Evolutionary conservation across 148 eudicot species (phyloP), one percentile per base, ranked within the genome.

Genomic region (Rhododendron simsii): DNA sequence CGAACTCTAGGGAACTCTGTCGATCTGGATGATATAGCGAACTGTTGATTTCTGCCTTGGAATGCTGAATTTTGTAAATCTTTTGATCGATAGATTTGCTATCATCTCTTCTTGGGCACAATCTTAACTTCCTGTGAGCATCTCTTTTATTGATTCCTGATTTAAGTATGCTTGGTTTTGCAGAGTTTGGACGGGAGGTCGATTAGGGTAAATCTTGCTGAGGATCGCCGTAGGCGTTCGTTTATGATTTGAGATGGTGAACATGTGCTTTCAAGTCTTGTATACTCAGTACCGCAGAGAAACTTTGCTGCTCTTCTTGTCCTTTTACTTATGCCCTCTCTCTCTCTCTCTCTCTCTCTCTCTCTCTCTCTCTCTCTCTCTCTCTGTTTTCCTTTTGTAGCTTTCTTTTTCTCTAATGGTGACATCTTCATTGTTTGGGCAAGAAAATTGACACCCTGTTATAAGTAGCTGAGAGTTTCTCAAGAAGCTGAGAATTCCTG

Each of bases 141-240:
- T 85, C 81, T 51, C 30, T 78, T 51, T 75, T 47, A 6, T 63
- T 37, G 35, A 1, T 18, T 23, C 50, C 61, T 78, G 69, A 59
- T 33, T 78, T 76, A 41, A 53, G 71, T 18, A 39, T 73, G 63
- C 26, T 61, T 74, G 69, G 63, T 84, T 86, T 23, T 90, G 86
- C 92, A 95, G 98, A 89, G 86, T 81, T 84, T 94, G 89, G 94
- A 91, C 5, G 98, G 98, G 69, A 89, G 98, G 59, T 89, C 94
- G 13, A 87, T 95, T 86, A 90, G 93, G 90, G 96, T 95, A 83
- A 93, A 91, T 78, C 92, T 93, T 73, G 98, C 96, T 14, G 92
- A 93, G 86, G 94, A 93, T 20, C 89, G 91, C 83, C 93, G 93
- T 20, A 92, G 95, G 86, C 94, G 96, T 71, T 90, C 88, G 55